phyloP scores from a whole-genome alignment of 2,329 filamentous ascomycete species.

The Torrubiellomyces zombiae region DNA sequence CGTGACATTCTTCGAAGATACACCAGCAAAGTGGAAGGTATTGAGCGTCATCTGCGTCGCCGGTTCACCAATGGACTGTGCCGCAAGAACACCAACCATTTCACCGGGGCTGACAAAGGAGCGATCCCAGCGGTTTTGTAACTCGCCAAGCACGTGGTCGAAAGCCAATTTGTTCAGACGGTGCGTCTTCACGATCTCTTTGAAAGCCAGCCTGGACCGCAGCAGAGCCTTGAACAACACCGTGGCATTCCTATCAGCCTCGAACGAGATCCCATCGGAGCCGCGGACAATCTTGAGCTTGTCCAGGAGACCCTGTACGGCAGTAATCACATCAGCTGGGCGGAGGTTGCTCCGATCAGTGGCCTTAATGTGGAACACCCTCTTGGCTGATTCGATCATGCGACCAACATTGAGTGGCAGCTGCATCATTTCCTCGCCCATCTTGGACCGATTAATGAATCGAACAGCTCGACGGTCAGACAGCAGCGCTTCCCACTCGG shows the following conservation, averaged over 20 bases:
- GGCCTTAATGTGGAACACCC: slow-evolving; percentile 79
- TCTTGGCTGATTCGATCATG: slow-evolving; percentile 79
- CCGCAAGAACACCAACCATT: slow-evolving; percentile 95
- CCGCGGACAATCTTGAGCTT: slow-evolving; percentile 77
- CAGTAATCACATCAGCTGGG: slow-evolving; percentile 71
- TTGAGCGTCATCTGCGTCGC: slow-evolving; percentile 99
- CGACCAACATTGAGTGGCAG: slow-evolving; percentile 82
- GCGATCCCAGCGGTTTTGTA: slow-evolving; percentile 76
- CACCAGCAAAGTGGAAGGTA: slow-evolving; percentile 99
- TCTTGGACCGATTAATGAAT: slow-evolving; percentile 44
- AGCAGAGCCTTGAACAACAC: slow-evolving; percentile 84
- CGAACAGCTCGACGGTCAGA: slow-evolving; percentile 65
- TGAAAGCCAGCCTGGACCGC: slow-evolving; percentile 80
- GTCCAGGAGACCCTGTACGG: slow-evolving; percentile 57
- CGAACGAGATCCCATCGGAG: slow-evolving; percentile 60
- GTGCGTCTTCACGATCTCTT: slow-evolving; percentile 74
- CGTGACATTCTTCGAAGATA: slow-evolving; percentile 98
- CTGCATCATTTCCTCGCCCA: slow-evolving; percentile 74
- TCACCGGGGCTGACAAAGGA: slow-evolving; percentile 83
- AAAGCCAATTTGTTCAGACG: slow-evolving; percentile 83
- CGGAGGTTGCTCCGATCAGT: slow-evolving; percentile 76
- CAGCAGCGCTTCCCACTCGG: slow-evolving; percentile 67
- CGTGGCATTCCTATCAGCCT: slow-evolving; percentile 80
- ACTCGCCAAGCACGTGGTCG: slow-evolving; percentile 77
- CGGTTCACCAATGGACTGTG: slow-evolving; percentile 96